Conservation (phyloP, 2,329 filamentous ascomycete species). For the Ascochyta koolunga region DNA sequence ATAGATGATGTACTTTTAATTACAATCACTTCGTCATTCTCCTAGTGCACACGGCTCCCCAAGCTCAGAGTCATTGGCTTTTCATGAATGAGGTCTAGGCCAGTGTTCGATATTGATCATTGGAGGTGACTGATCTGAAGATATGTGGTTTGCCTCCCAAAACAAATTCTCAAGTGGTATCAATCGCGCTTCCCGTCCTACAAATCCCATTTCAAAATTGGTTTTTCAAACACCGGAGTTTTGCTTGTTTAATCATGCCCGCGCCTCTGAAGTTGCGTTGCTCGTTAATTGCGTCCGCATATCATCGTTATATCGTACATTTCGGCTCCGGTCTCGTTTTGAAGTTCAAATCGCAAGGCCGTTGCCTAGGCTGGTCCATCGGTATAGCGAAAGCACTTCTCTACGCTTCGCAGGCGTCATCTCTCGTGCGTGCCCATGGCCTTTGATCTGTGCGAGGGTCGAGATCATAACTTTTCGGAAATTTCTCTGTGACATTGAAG, state of each 20-base stretch:
- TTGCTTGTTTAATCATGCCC: constrained; percentile 1
- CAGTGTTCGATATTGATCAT: background rate
- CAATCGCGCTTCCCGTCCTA: background rate
- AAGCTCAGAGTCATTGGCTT: background rate
- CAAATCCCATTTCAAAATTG: background rate
- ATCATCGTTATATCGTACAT: constrained; percentile 10
- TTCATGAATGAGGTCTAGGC: background rate
- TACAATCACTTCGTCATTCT: background rate
- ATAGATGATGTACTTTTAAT: background rate
- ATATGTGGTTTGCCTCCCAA: background rate
- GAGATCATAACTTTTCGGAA: constrained; percentile 61
- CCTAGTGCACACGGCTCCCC: background rate
- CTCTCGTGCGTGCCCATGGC: constrained; percentile 43
- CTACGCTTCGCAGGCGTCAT: constrained; percentile 50
- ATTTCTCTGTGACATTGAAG: constrained; percentile 51
- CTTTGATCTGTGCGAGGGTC: constrained; percentile 47
- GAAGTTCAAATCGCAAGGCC: constrained; percentile 44
- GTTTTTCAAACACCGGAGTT: background rate
- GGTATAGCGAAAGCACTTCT: constrained; percentile 59
- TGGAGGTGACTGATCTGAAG: background rate
- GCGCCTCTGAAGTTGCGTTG: background rate
- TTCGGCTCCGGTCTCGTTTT: background rate
- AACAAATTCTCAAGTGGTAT: constrained; percentile 9
- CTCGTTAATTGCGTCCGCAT: constrained; percentile 3
- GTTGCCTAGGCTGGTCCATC: constrained; percentile 56